Evolutionary conservation across 1,139 yeast species (phyloP).

Genomic region (Candida sp.): DNA sequence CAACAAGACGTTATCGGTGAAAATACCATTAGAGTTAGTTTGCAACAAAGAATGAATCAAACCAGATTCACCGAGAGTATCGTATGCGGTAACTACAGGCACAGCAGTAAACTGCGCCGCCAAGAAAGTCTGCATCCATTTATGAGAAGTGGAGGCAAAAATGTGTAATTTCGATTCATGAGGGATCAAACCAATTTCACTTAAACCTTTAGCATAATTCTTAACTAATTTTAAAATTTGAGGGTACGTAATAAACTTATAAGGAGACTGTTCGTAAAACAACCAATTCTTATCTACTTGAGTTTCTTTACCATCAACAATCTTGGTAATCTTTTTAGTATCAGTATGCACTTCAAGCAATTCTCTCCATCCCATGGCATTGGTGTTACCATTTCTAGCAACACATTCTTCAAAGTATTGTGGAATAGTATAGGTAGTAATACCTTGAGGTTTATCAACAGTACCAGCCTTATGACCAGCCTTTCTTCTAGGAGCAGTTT

Average conservation of each 20-base stretch:
- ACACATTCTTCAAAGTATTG: slow-evolving; percentile 69
- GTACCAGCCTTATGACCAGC: slow-evolving; percentile 54
- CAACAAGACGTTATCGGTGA: slow-evolving; percentile 78
- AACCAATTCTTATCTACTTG: slow-evolving; percentile 84
- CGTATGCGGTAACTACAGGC: slow-evolving; percentile 95
- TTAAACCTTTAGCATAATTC: slow-evolving; percentile 71
- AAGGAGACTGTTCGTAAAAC: slow-evolving; percentile 75
- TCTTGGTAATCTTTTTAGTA: slow-evolving; percentile 68
- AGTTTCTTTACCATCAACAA: slow-evolving; percentile 70
- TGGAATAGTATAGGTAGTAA: slow-evolving; percentile 63
- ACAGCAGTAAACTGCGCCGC: slow-evolving; percentile 76
- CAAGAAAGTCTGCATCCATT: slow-evolving; percentile 88
- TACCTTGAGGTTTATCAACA: slow-evolving; percentile 54
- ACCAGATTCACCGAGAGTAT: slow-evolving; percentile 92
- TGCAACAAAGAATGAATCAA: slow-evolving; percentile 81
- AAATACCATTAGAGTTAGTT: slow-evolving; percentile 75
- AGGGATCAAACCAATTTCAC: slow-evolving; percentile 71
- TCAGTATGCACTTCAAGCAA: slow-evolving; percentile 72
- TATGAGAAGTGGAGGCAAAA: slow-evolving; percentile 80
- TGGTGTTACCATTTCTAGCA: slow-evolving; percentile 47
- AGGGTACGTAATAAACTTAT: slow-evolving; percentile 60
- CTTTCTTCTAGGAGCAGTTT: slow-evolving; percentile 89
- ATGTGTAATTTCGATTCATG: slow-evolving; percentile 69
- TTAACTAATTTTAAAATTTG: slow-evolving; percentile 51
- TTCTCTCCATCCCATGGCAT: slow-evolving; percentile 81